Evolutionary conservation across 306 rosid species (phyloP).

Genomic region (Pueraria montana): DNA sequence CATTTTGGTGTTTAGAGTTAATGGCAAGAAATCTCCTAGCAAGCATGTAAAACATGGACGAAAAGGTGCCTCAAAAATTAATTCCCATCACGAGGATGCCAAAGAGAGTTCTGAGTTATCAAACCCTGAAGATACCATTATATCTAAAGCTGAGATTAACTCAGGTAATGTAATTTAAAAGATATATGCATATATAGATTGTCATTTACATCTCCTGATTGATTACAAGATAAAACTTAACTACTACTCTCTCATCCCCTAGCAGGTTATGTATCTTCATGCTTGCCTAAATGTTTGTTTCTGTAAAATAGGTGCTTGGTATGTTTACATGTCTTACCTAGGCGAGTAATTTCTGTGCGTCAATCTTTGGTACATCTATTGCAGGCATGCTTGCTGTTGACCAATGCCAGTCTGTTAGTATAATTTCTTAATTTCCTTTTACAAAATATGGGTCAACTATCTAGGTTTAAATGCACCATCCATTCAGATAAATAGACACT

Average conservation of each 20-base stretch:
- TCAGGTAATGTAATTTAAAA: slow-evolving; percentile 63
- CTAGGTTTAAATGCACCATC: slow-evolving; percentile 26
- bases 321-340: not conserved
- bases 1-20: slow-evolving; percentile 60
- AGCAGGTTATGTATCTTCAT: slow-evolving; percentile 14
- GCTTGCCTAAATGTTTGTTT: slow-evolving; percentile 1
- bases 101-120: slow-evolving; percentile 73
- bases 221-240: slow-evolving; percentile 37
- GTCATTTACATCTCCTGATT: slow-evolving; percentile 21
- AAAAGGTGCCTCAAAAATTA: slow-evolving; percentile 60
- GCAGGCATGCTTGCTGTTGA: slow-evolving; percentile 10
- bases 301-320: slow-evolving; percentile 8
- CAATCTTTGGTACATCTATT: not conserved
- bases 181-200: slow-evolving; percentile 36
- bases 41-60: slow-evolving; percentile 58
- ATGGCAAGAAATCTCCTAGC: slow-evolving; percentile 72
- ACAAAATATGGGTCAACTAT: not conserved
- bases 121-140: slow-evolving; percentile 56
- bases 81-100: slow-evolving; percentile 57
- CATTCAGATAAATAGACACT: not conserved
- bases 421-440: not conserved
- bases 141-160: slow-evolving; percentile 62
- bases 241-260: slow-evolving; percentile 14
- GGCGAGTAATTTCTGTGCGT: not conserved
- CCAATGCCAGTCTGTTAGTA: not conserved